These are phyloP conservation scores for Cutaneotrichosporon curvatum DNA, from an alignment of 1,284 basidiomycete species.

Conservation along the genomic window DNA sequence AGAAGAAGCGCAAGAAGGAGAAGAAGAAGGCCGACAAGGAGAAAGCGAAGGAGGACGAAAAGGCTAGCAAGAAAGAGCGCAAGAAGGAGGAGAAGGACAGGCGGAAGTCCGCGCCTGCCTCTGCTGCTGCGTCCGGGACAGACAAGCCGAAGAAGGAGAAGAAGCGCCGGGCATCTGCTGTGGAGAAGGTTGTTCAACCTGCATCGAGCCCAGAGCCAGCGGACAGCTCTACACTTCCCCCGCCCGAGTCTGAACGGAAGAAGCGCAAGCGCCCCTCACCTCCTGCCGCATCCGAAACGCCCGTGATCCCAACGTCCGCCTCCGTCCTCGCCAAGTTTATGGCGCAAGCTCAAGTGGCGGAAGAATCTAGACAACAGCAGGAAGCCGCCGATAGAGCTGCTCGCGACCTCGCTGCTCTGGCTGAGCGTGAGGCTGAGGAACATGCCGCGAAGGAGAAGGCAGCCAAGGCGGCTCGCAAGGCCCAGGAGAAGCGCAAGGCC, in stretches of 20 bases:
- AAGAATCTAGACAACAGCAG: no score
- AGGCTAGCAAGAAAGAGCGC: background rate
- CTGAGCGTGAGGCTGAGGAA: background rate
- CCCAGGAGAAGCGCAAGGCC: no score
- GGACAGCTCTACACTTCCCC: no score
- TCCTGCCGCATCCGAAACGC: background rate
- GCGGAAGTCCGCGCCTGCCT: background rate
- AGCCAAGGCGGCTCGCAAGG: no score
- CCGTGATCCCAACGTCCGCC: background rate
- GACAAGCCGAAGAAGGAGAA: no score
- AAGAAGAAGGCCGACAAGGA: slow-evolving; percentile 2
- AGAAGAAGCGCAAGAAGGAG: background rate
- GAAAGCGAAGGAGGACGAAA: background rate
- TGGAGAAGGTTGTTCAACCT: background rate
- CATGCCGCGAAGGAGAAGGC: background rate
- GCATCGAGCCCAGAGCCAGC: no score
- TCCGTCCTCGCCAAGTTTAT: no score
- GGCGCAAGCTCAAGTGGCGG: no score
- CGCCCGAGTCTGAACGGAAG: no score
- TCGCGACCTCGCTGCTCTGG: background rate
- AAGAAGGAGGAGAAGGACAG: background rate
- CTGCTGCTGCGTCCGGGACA: background rate
- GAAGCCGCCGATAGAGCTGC: no score
- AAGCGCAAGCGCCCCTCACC: no score
- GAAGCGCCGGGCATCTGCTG: background rate